Evolutionary conservation across 495 filamentous ascomycete species (phyloP).

Genomic region (Lentithecium fluviatile): DNA sequence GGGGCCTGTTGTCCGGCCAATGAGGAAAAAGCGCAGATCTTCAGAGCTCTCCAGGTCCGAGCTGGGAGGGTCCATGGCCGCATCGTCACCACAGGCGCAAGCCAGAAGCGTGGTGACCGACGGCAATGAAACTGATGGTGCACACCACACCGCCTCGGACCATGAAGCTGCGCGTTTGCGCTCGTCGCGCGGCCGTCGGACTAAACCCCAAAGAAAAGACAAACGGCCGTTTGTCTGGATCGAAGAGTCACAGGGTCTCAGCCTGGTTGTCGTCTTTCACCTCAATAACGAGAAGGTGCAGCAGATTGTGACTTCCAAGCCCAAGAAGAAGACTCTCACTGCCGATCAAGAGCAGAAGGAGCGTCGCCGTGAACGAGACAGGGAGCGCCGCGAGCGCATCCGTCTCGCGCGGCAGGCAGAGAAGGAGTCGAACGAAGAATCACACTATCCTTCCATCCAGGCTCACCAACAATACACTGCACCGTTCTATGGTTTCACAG

Average conservation of each 20-base stretch:
- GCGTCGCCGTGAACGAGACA: conserved; percentile 31
- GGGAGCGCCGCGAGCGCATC: conserved; percentile 40
- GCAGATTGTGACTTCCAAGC: conserved; percentile 55
- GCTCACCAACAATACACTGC: conserved; percentile 55
- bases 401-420: conserved; percentile 38
- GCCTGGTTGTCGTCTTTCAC: conserved; percentile 59
- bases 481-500: conserved; percentile 79
- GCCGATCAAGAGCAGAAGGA: conserved; percentile 39
- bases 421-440: conserved; percentile 23
- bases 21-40: conserved; percentile 40
- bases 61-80: conserved; percentile 20
- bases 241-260: conserved; percentile 39
- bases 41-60: conserved; percentile 26
- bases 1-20: conserved; percentile 35
- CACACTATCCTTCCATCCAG: conserved; percentile 57
- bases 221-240: conserved; percentile 39
- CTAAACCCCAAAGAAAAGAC: conserved; percentile 32
- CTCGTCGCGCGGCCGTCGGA: conserved; percentile 41
- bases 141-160: conserved; percentile 23
- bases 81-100: conserved; percentile 24
- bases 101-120: conserved; percentile 18
- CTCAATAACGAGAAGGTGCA: conserved; percentile 59
- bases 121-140: conserved; percentile 35
- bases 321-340: conserved; percentile 49
- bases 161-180: conserved; percentile 28